Percentiles rank a stretch among this genome's conserved stretches.
These are phyloP conservation scores for Alternaria atra DNA, from an alignment of 2,329 filamentous ascomycete species.

Conservation along the genomic window DNA sequence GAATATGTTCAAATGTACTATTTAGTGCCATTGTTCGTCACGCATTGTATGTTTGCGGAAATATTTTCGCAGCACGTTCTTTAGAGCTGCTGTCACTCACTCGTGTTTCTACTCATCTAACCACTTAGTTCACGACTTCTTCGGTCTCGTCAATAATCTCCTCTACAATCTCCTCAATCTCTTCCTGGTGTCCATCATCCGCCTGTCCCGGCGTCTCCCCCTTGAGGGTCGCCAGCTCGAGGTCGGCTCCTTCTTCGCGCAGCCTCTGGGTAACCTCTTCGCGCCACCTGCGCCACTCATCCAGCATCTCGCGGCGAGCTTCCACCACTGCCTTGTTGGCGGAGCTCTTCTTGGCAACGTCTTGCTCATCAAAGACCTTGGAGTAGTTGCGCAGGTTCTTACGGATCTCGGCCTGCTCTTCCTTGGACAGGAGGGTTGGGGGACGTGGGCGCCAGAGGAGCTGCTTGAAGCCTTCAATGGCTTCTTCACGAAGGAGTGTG, in stretches of 20 bases:
- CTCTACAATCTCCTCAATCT: conserved; percentile 81
- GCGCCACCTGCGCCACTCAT: conserved; percentile 90
- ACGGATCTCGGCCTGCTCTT: conserved; percentile 96
- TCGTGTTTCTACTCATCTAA: background rate
- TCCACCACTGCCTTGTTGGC: conserved; percentile 95
- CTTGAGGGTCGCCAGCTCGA: conserved; percentile 65
- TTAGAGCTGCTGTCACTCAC: background rate
- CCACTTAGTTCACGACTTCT: conserved; percentile 66
- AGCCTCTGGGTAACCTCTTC: conserved; percentile 74
- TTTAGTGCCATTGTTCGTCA: background rate
- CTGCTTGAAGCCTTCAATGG: conserved; percentile 97
- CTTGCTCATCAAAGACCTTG: conserved; percentile 93
- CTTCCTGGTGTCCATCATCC: conserved; percentile 62
- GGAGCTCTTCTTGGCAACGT: conserved; percentile 89
- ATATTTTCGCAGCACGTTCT: background rate
- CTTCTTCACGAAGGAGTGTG: conserved; percentile 86
- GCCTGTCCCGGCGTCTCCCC: conserved; percentile 52
- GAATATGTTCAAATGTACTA: background rate
- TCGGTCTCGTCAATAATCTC: conserved; percentile 89
- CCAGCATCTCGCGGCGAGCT: conserved; percentile 79
- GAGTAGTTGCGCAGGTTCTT: conserved; percentile 99
- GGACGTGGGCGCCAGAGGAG: conserved; percentile 94
- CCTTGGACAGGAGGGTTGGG: conserved; percentile 88
- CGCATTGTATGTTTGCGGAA: background rate
- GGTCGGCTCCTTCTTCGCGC: conserved; percentile 61